Conservation (phyloP, 495 filamentous ascomycete species). For the Umbilicaria muhlenbergii region DNA sequence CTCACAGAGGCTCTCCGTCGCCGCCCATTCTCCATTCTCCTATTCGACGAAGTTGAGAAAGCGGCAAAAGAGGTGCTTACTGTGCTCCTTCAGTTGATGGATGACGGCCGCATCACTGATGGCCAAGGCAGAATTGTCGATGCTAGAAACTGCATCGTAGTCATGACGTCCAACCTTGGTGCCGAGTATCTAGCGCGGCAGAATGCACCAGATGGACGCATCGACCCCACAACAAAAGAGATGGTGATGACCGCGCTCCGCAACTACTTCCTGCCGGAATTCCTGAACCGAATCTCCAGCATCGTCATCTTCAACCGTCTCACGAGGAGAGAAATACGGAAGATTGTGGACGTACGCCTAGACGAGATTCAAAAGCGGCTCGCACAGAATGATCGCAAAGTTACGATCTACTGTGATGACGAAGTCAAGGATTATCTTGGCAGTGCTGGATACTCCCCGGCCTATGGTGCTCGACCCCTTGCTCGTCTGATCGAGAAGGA, state of each 20-base stretch:
- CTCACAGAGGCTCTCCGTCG: slow-evolving; percentile 87
- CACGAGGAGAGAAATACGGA: slow-evolving; percentile 71
- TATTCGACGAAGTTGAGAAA: slow-evolving; percentile 98
- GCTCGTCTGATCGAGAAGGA: slow-evolving; percentile 87
- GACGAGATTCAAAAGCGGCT: slow-evolving; percentile 83
- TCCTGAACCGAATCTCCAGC: slow-evolving; percentile 90
- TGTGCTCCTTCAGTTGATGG: slow-evolving; percentile 94
- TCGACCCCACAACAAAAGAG: slow-evolving; percentile 75
- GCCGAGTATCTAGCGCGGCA: slow-evolving; percentile 82
- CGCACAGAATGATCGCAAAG: slow-evolving; percentile 60
- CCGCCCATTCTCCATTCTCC: slow-evolving; percentile 89
- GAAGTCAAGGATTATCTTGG: slow-evolving; percentile 86
- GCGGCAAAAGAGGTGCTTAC: slow-evolving; percentile 95
- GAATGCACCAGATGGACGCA: slow-evolving; percentile 59
- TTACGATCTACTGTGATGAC: slow-evolving; percentile 57
- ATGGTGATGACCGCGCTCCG: slow-evolving; percentile 79
- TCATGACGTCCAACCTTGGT: slow-evolving; percentile 96
- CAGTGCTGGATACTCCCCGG: slow-evolving; percentile 76
- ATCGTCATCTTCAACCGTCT: slow-evolving; percentile 98
- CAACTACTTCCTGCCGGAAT: slow-evolving; percentile 94
- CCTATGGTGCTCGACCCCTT: slow-evolving; percentile 83
- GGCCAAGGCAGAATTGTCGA: slow-evolving; percentile 91
- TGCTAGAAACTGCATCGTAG: slow-evolving; percentile 93
- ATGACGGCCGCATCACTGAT: slow-evolving; percentile 96
- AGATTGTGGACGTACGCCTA: slow-evolving; percentile 87